These are phyloP conservation scores for Tylopilus orsonianus DNA, from an alignment of 1,284 basidiomycete genomes.

Conservation along the genomic window DNA sequence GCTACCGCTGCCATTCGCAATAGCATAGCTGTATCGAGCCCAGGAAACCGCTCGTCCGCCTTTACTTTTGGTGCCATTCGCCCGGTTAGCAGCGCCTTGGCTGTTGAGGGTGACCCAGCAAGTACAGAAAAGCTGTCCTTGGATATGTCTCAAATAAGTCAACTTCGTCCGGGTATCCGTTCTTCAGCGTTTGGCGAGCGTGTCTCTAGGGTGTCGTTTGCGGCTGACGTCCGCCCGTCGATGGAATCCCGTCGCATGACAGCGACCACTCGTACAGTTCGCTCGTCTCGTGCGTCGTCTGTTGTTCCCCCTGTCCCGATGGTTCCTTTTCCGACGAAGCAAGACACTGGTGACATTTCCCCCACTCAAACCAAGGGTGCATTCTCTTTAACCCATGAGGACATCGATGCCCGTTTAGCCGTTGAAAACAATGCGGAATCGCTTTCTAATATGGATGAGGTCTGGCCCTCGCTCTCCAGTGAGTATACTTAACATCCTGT, in stretches of 20 bases:
- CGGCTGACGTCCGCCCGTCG: slow-evolving; percentile 64
- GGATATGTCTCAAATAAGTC: slow-evolving; percentile 48
- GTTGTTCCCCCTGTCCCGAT: slow-evolving; percentile 55
- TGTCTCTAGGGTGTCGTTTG: slow-evolving; percentile 70
- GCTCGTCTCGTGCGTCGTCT: slow-evolving; percentile 45
- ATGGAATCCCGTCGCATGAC: slow-evolving; percentile 54
- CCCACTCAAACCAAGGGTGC: slow-evolving; percentile 73
- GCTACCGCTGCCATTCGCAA: slow-evolving; percentile 71
- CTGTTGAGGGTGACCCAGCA: slow-evolving; percentile 42
- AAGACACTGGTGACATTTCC: slow-evolving; percentile 46
- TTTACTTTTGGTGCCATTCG: slow-evolving; percentile 60
- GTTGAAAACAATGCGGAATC: slow-evolving; percentile 15
- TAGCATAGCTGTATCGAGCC: slow-evolving; percentile 56
- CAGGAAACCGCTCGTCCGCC: slow-evolving; percentile 43
- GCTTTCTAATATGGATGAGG: slow-evolving; percentile 47
- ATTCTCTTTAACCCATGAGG: slow-evolving; percentile 61
- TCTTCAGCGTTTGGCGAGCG: slow-evolving; percentile 44
- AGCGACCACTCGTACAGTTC: slow-evolving; percentile 48
- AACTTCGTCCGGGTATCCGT: slow-evolving; percentile 51
- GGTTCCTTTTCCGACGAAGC: slow-evolving; percentile 20
- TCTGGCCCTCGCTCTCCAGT: slow-evolving; percentile 65
- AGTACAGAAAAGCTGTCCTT: slow-evolving; percentile 38
- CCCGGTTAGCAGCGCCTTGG: slow-evolving; percentile 44
- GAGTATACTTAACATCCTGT: slow-evolving; percentile 28
- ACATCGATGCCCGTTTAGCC: slow-evolving; percentile 51